These are phyloP conservation scores for Saussurea involucrata DNA, from an alignment of 129 eudicot species.

Conservation along the genomic window DNA sequence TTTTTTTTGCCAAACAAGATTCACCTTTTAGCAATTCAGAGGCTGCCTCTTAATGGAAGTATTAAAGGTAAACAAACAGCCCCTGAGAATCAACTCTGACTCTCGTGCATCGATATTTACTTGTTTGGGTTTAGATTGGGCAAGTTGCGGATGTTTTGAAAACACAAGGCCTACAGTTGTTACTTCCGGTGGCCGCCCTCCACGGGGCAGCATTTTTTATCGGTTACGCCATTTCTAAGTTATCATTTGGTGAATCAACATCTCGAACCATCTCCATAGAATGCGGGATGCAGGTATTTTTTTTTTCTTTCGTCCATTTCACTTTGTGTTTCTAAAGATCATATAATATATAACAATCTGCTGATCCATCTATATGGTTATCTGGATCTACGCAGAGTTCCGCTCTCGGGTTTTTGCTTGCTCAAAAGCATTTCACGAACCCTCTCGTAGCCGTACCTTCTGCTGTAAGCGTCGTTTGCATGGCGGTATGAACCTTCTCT, in stretches of 20 bases:
- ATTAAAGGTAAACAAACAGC: too few relatives aligned
- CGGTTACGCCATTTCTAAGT: constrained; percentile 79
- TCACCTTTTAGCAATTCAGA: too few relatives aligned
- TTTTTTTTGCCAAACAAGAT: too few relatives aligned
- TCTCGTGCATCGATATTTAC: background rate
- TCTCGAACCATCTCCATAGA: constrained; percentile 98
- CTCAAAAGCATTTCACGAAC: constrained; percentile 94
- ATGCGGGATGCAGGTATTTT: constrained; percentile 99
- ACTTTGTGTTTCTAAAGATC: background rate
- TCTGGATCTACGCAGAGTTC: constrained; percentile 67
- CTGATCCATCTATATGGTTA: background rate
- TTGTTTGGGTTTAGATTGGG: constrained; percentile 59
- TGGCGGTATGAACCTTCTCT: constrained; percentile 73
- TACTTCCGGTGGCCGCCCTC: constrained; percentile 75
- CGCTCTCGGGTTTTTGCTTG: constrained; percentile 93
- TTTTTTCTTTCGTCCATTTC: background rate
- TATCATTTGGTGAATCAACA: constrained; percentile 96
- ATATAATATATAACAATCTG: background rate
- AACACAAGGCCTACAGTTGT: constrained; percentile 78
- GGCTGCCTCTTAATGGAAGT: too few relatives aligned
- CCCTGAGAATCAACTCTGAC: background rate
- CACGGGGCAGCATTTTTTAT: constrained; percentile 90
- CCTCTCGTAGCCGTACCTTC: constrained; percentile 99
- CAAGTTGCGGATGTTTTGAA: constrained; percentile 95
- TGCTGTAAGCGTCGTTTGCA: constrained; percentile 97